These are phyloP conservation scores for Neopestalotiopsis sp. DNA, from an alignment of 2,329 filamentous ascomycete species.

Conservation along the genomic window DNA sequence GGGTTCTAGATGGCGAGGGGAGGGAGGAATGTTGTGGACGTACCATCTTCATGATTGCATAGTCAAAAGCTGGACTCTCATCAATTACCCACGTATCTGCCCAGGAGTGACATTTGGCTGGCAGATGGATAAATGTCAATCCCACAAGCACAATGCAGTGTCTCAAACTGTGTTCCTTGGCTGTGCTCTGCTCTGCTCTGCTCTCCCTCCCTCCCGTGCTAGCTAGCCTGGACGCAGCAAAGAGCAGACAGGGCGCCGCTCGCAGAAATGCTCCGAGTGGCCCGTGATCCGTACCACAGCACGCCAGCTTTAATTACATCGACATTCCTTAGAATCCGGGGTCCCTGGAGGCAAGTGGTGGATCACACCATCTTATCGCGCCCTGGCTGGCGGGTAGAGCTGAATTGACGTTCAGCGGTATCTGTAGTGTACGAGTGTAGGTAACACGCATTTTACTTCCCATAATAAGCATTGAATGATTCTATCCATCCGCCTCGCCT, in stretches of 20 bases:
- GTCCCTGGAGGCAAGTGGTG: not conserved
- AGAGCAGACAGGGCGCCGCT: not conserved
- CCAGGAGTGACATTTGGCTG: too few relatives aligned
- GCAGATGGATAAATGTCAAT: too few relatives aligned
- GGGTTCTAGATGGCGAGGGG: not conserved
- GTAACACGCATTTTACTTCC: too few relatives aligned
- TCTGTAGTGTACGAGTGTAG: too few relatives aligned
- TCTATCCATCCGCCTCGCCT: too few relatives aligned
- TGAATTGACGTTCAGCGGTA: not conserved
- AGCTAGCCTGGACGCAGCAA: not conserved
- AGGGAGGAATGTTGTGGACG: not conserved
- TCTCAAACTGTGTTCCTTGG: not conserved
- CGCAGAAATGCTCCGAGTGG: conserved; percentile 15
- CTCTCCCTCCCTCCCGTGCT: not conserved
- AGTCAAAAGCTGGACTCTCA: too few relatives aligned
- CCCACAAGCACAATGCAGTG: not conserved
- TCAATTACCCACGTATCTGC: too few relatives aligned
- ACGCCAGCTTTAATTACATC: conserved; percentile 8
- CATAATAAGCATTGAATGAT: too few relatives aligned
- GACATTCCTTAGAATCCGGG: conserved; percentile 9
- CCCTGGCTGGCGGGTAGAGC: not conserved
- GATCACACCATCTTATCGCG: not conserved
- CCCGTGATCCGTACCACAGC: conserved; percentile 13
- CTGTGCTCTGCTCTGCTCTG: too few relatives aligned
- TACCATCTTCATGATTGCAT: not conserved